Evolutionary conservation across 2,329 filamentous ascomycete genomes (phyloP), one percentile per base, ranked within the genome.

Genomic region (Ascochyta fabae): DNA sequence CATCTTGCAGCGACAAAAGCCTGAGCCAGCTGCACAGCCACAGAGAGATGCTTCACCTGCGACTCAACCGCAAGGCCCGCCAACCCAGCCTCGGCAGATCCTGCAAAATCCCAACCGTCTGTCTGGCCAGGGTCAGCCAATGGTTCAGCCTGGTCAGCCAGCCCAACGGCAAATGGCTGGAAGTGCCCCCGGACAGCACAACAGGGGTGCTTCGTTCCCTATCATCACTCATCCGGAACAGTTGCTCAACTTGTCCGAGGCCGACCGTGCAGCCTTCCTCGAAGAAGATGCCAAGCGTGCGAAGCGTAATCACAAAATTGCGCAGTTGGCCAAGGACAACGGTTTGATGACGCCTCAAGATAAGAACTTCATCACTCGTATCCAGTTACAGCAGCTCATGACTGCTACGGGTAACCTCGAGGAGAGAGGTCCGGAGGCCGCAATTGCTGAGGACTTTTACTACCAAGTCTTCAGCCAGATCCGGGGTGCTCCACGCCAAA

Each of bases 311-410:
- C 94, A 98, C 80, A 99, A 99, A 81, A 98, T 99, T 59, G 94
- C 93, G 79, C 82, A 96, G 38, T 80, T 97, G 48, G 96, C 92
- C 23, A 92, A 92, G 78, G 92, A 96, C 68, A 99, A 99, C 70
- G 95, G 95, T 23, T 79, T 99, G 58, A 99, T 99, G 95, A 99
- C 95, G 4, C 95, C 95, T 0, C 94, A 98, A 72, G 95, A 99
- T 78, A 99, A 99, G 83, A 99, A 97, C 74, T 99, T 98, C 77
- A 96, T 99, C 64, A 98, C 95, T 5, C 88, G 95, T 16, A 99
- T 99, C 62, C 95, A 99, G 75, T 83, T 99, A 48, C 95, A 99
- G 78, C 95, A 99, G 74, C 84, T 99, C 33, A 91, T 99, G 49
- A 88, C 94, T 10, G 93, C 95, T 8, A 96, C 92, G 23, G 94